Percentiles rank a stretch among this genome's conserved stretches.
phyloP scores from a whole-genome alignment of 495 filamentous ascomycete genomes.

The Jackrogersella multiformis region DNA sequence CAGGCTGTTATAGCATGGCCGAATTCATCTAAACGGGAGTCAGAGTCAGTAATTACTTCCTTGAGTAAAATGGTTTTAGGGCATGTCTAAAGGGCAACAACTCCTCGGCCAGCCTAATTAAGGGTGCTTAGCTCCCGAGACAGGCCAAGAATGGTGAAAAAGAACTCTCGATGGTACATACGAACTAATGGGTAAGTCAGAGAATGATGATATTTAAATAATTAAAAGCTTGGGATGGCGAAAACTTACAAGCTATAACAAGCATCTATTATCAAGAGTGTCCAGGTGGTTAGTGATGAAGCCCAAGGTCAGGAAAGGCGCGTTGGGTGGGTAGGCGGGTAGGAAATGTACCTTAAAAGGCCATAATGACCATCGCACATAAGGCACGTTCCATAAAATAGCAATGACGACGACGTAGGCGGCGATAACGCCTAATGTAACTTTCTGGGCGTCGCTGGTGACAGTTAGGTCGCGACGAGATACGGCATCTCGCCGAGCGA shows the following conservation, averaged over 20 bases:
- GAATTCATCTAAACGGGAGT: too few relatives aligned
- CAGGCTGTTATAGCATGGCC: conserved; percentile 77
- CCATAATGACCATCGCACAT: conserved; percentile 76
- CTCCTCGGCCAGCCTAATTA: too few relatives aligned
- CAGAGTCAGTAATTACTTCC: too few relatives aligned
- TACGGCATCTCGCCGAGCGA: conserved; percentile 37
- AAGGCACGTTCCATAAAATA: conserved; percentile 80
- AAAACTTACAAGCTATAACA: conserved; percentile 84
- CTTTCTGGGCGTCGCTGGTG: conserved; percentile 71
- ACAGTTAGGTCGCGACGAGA: conserved; percentile 67
- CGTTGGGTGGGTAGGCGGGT: neutral
- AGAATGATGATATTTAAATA: too few relatives aligned
- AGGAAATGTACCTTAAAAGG: conserved; percentile 74
- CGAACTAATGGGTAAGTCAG: too few relatives aligned
- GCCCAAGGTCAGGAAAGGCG: neutral
- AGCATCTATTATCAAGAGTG: conserved; percentile 79
- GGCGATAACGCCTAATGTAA: conserved; percentile 72
- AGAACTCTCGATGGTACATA: too few relatives aligned
- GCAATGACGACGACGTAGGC: conserved; percentile 79
- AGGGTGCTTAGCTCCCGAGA: too few relatives aligned
- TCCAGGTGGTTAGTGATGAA: conserved; percentile 4
- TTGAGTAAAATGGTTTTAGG: too few relatives aligned
- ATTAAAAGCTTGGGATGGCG: too few relatives aligned
- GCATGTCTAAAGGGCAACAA: too few relatives aligned
- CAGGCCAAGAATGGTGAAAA: too few relatives aligned